phyloP scores from a whole-genome alignment of 345 rosid species.

The Linum trigynum region DNA sequence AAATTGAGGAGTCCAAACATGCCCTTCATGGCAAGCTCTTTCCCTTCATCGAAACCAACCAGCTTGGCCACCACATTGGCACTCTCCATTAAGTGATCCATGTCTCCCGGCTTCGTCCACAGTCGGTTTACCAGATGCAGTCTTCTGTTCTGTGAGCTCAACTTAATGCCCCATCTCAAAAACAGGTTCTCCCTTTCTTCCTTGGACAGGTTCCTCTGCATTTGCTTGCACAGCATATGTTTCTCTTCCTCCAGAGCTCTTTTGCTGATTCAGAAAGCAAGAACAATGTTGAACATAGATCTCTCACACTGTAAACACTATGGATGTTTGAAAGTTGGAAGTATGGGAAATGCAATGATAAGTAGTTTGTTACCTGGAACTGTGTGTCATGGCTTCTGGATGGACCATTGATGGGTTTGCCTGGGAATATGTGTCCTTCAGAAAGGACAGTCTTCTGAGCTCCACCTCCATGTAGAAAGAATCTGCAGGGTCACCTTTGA shows the following conservation, averaged over 20 bases:
- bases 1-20: conserved; percentile 40
- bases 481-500: conserved; percentile 72
- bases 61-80: conserved; percentile 62
- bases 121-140: conserved; percentile 45
- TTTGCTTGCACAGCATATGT: conserved; percentile 46
- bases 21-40: conserved; percentile 26
- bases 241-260: conserved; percentile 57
- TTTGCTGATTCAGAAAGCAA: conserved; percentile 27
- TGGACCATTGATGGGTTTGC: conserved; percentile 44
- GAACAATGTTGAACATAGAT: background rate
- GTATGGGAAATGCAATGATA: too few relatives aligned
- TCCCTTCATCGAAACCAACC: conserved; percentile 34
- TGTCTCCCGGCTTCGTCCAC: conserved; percentile 54
- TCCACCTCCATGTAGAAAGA: conserved; percentile 86
- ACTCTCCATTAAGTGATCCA: conserved; percentile 61
- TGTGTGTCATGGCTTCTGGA: conserved; percentile 29
- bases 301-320: too few relatives aligned
- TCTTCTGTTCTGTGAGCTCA: conserved; percentile 56
- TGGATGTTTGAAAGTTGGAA: background rate
- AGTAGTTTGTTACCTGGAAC: conserved; percentile 41
- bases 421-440: conserved; percentile 42
- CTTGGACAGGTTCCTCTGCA: conserved; percentile 45
- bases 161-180: conserved; percentile 56
- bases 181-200: conserved; percentile 60
- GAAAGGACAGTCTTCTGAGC: conserved; percentile 55